These are phyloP conservation scores for Phytophthora citrophthora DNA, from an alignment of 352 stramenopile species.

Conservation along the genomic window DNA sequence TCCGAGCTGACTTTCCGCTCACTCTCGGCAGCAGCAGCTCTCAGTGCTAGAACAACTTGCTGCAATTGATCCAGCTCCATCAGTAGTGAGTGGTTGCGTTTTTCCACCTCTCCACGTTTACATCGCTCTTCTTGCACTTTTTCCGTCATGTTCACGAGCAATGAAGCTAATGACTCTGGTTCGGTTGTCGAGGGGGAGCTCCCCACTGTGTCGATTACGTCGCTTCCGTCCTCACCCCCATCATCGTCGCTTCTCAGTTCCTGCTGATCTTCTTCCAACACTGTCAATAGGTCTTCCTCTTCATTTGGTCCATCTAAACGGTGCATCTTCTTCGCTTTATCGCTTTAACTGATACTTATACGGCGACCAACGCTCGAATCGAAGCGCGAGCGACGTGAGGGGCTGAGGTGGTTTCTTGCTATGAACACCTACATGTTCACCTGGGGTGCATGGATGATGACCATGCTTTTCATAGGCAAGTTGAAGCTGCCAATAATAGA, in stretches of 20 bases:
- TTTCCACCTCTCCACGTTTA: constrained; percentile 58
- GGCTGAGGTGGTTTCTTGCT: constrained; percentile 11
- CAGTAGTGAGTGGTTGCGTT: constrained; percentile 70
- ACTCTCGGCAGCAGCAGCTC: constrained; percentile 37
- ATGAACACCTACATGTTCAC: not conserved
- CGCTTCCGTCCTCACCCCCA: constrained; percentile 6
- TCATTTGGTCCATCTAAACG: constrained; percentile 3
- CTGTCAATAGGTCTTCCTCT: constrained; percentile 1
- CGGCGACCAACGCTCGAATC: not conserved
- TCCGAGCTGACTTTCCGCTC: constrained; percentile 7
- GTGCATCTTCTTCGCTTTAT: constrained; percentile 16
- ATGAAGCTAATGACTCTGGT: constrained; percentile 48
- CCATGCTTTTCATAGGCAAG: constrained; percentile 18
- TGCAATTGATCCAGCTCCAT: constrained; percentile 77
- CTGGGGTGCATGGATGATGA: constrained; percentile 11
- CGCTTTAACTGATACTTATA: not conserved
- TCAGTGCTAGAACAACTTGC: constrained; percentile 60
- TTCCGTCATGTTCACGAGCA: constrained; percentile 71
- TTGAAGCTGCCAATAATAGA: constrained; percentile 34
- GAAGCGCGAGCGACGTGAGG: not conserved
- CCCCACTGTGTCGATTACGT: constrained; percentile 2
- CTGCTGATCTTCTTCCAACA: constrained; percentile 15
- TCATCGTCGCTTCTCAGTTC: constrained; percentile 18
- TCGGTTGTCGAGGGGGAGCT: not conserved
- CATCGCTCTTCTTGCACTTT: constrained; percentile 66